Percentiles rank a stretch among this genome's conserved stretches.
Evolutionary conservation across 345 rosid species (phyloP).

Genomic region (Acer yangbiense): DNA sequence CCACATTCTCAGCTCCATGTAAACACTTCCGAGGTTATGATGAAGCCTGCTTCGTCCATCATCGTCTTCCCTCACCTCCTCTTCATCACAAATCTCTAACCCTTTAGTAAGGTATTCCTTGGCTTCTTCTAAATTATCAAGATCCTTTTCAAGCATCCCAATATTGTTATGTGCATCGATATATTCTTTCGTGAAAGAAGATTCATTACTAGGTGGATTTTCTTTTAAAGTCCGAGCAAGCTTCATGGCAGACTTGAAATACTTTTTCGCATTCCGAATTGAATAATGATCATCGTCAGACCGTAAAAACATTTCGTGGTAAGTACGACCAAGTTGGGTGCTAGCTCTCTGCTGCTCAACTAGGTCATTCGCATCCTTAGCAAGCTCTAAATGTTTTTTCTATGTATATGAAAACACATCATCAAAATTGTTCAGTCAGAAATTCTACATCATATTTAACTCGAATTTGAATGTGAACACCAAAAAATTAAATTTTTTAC

Average conservation of each 20-base stretch:
- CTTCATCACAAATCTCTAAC: conserved; percentile 81
- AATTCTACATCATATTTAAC: not conserved
- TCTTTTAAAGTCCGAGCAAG: conserved; percentile 68
- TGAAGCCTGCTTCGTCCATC: conserved; percentile 88
- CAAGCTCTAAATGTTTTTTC: conserved; percentile 91
- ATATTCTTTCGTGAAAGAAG: conserved; percentile 77
- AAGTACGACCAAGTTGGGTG: conserved; percentile 94
- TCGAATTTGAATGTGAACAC: too few relatives aligned
- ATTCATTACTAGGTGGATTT: conserved; percentile 53
- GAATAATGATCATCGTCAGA: conserved; percentile 70
- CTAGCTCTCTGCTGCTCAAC: conserved; percentile 94
- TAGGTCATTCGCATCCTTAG: conserved; percentile 64
- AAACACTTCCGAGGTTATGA: conserved; percentile 87
- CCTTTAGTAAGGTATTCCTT: conserved; percentile 56
- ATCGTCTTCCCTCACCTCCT: conserved; percentile 73
- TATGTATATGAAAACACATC: conserved; percentile 22
- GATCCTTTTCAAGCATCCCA: conserved; percentile 89
- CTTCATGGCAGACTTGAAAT: conserved; percentile 78
- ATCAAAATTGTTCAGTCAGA: not conserved
- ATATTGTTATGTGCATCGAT: conserved; percentile 90
- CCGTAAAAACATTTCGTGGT: conserved; percentile 63
- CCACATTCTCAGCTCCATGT: conserved; percentile 72
- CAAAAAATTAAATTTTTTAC: not conserved
- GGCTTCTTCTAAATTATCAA: conserved; percentile 82
- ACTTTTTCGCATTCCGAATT: conserved; percentile 75